Percentiles rank a stretch among this genome's conserved stretches.
phyloP scores from a whole-genome alignment of 2,329 filamentous ascomycete species.

The Lachnellula subtilissima region DNA sequence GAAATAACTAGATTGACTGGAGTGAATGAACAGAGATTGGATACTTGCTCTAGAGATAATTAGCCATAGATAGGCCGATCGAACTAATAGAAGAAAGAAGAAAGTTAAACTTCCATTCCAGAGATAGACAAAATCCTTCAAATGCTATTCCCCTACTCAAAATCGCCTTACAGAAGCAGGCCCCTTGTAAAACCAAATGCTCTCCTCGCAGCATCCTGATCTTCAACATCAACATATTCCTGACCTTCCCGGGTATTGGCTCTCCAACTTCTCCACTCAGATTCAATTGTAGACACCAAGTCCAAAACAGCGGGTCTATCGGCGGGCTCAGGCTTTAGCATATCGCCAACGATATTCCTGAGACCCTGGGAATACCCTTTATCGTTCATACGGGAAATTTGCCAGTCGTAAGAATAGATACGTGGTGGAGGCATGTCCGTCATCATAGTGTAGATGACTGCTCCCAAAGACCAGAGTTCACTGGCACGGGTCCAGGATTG shows the following conservation, averaged over 20 bases:
- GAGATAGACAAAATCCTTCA: background rate
- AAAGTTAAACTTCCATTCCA: background rate
- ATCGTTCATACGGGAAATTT: slow-evolving; percentile 26
- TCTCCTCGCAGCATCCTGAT: slow-evolving; percentile 8
- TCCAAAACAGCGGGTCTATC: slow-evolving; percentile 16
- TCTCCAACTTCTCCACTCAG: slow-evolving; percentile 22
- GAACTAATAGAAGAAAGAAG: no score
- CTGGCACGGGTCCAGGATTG: slow-evolving; percentile 14
- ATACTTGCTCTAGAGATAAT: no score
- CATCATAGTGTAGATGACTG: slow-evolving; percentile 30
- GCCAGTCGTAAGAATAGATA: slow-evolving; percentile 20
- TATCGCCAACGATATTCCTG: slow-evolving; percentile 19
- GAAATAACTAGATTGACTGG: no score
- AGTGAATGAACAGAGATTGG: no score
- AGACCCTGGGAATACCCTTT: slow-evolving; percentile 19
- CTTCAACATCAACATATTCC: slow-evolving; percentile 16
- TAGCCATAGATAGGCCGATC: no score
- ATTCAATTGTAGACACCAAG: slow-evolving; percentile 19
- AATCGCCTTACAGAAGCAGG: background rate
- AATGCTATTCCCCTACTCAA: background rate
- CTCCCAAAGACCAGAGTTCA: slow-evolving; percentile 28
- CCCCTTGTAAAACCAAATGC: background rate
- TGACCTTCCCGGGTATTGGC: slow-evolving; percentile 17
- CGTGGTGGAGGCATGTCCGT: slow-evolving; percentile 27
- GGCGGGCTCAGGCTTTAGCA: slow-evolving; percentile 17